These are phyloP conservation scores for Epichloe elymi DNA, from an alignment of 2,329 filamentous ascomycete species.

Conservation along the genomic window DNA sequence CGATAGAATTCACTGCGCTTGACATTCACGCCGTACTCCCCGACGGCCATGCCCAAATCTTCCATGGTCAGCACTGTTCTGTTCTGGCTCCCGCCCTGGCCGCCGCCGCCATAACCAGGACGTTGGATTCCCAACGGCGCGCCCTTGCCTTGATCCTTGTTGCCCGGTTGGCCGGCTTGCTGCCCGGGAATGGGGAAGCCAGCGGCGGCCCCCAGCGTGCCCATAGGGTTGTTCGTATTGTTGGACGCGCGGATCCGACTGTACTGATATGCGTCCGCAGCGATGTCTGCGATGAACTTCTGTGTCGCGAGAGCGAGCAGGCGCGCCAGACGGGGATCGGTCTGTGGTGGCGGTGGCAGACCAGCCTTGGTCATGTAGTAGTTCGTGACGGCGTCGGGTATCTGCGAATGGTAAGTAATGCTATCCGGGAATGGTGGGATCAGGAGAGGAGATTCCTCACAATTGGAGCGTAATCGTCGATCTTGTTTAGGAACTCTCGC, in stretches of 20 bases:
- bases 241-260: slow-evolving; percentile 83
- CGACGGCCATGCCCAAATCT: slow-evolving; percentile 93
- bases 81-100: slow-evolving; percentile 77
- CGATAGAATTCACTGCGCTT: slow-evolving; percentile 97
- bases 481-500: slow-evolving; percentile 85
- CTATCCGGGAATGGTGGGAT: neutral
- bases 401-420: slow-evolving; percentile 38
- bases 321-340: slow-evolving; percentile 78
- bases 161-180: slow-evolving; percentile 40
- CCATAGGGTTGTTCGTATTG: slow-evolving; percentile 83
- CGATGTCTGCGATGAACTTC: slow-evolving; percentile 96
- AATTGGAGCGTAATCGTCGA: slow-evolving; percentile 97
- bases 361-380: slow-evolving; percentile 97
- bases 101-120: slow-evolving; percentile 74
- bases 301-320: slow-evolving; percentile 95
- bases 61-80: slow-evolving; percentile 96
- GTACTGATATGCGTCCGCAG: slow-evolving; percentile 96
- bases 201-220: slow-evolving; percentile 63
- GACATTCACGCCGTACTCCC: slow-evolving; percentile 94
- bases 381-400: slow-evolving; percentile 92
- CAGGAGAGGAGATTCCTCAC: slow-evolving; percentile 36
- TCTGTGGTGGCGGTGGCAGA: slow-evolving; percentile 82
- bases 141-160: slow-evolving; percentile 42
- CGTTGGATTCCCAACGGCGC: slow-evolving; percentile 61
- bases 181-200: slow-evolving; percentile 55